Percentiles rank a stretch among this genome's conserved stretches.
phyloP scores from a whole-genome alignment of 768 basidiomycete species.

The Boletus reticulatus region DNA sequence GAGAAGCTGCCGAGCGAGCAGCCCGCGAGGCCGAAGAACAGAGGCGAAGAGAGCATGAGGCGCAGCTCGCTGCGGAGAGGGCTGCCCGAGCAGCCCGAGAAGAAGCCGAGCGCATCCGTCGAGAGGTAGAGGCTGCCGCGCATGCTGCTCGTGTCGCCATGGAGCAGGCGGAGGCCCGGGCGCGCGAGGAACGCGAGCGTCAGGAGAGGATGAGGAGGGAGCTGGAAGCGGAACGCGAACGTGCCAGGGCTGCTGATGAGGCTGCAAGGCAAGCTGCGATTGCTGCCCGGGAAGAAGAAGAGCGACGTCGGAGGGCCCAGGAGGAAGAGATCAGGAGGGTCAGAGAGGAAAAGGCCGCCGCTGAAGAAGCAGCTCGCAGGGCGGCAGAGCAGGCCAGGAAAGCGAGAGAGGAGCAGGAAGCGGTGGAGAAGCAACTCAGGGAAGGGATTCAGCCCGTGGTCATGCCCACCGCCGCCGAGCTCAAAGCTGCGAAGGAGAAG shows the following conservation, averaged over 20 bases:
- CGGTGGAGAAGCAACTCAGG: conserved; percentile 21
- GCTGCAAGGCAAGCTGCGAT: conserved; percentile 22
- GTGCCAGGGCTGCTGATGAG: conserved; percentile 17
- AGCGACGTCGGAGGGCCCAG: conserved; percentile 16
- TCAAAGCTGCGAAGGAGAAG: conserved; percentile 22
- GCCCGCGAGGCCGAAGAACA: conserved; percentile 21
- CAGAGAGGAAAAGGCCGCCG: conserved; percentile 18
- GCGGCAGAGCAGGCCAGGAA: conserved; percentile 23
- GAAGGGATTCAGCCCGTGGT: conserved; percentile 30
- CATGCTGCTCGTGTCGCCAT: conserved; percentile 22
- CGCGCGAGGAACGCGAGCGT: conserved; percentile 22
- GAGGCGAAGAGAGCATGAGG: conserved; percentile 14
- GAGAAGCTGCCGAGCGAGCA: conserved; percentile 23
- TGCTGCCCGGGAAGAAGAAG: conserved; percentile 26
- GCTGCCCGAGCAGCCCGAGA: conserved; percentile 22
- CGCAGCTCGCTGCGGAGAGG: conserved; percentile 18
- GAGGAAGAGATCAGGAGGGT: conserved; percentile 20
- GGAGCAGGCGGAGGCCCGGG: conserved; percentile 24
- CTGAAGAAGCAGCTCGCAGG: conserved; percentile 23
- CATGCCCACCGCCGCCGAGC: conserved; percentile 28
- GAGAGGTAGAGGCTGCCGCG: conserved; percentile 19
- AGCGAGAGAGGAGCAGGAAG: conserved; percentile 20
- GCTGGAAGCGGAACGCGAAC: conserved; percentile 23
- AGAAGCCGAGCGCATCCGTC: conserved; percentile 24
- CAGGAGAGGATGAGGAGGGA: conserved; percentile 16